Conservation (phyloP, 371 early-diverging fungal species). For the Rhizomucor miehei region DNA sequence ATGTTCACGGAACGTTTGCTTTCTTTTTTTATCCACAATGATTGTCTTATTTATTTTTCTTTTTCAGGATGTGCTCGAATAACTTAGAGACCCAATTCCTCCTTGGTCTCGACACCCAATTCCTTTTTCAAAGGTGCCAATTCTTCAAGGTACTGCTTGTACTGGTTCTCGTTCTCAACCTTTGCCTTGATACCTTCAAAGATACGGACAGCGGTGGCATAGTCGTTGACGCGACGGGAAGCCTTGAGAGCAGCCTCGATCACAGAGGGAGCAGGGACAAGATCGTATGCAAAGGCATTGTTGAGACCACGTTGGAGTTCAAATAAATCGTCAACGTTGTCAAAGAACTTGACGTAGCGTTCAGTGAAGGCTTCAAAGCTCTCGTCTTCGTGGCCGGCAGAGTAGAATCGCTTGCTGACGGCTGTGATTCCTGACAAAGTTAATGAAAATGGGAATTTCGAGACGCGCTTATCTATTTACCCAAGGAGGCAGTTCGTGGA, state of each 20-base stretch:
- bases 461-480: conserved; percentile 2
- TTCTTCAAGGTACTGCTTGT: conserved; percentile 84
- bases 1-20: too few relatives aligned
- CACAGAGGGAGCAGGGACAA: conserved; percentile 87
- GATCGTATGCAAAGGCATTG: conserved; percentile 95
- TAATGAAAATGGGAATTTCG: conserved; percentile 1
- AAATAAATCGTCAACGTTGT: conserved; percentile 89
- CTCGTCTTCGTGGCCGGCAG: conserved; percentile 72
- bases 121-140: conserved; percentile 84
- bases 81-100: conserved; percentile 74
- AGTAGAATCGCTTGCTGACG: conserved; percentile 55
- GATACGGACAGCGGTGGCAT: conserved; percentile 88
- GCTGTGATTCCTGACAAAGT: conserved; percentile 11
- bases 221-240: conserved; percentile 89
- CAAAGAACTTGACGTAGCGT: conserved; percentile 86
- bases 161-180: conserved; percentile 80
- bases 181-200: conserved; percentile 93
- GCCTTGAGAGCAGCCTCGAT: conserved; percentile 88
- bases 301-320: conserved; percentile 96
- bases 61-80: neutral
- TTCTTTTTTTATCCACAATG: too few relatives aligned
- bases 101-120: conserved; percentile 84
- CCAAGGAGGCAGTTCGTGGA: conserved; percentile 16
- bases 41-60: neutral
- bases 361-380: conserved; percentile 78